These are phyloP conservation scores for Mycena rosella DNA, from an alignment of 768 basidiomycete genomes.

Conservation along the genomic window DNA sequence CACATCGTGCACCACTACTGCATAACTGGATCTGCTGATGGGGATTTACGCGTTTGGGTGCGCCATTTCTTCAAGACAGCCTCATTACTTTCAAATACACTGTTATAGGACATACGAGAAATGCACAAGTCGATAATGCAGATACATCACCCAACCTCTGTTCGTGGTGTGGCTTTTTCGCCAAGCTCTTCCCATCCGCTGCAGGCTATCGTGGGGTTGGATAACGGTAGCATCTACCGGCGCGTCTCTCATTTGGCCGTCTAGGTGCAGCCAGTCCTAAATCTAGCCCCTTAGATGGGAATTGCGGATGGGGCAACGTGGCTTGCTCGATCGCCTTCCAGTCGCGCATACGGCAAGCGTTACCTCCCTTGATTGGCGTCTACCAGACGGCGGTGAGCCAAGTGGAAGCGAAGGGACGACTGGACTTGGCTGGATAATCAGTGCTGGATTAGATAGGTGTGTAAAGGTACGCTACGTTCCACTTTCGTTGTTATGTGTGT, in stretches of 20 bases:
- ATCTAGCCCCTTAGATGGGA: slow-evolving; percentile 69
- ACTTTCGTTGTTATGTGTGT: slow-evolving; percentile 20
- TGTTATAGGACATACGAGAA: slow-evolving; percentile 76
- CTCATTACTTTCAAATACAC: neutral
- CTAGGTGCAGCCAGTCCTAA: neutral
- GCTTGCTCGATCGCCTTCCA: slow-evolving; percentile 76
- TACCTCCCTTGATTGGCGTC: slow-evolving; percentile 81
- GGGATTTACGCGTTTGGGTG: slow-evolving; percentile 86
- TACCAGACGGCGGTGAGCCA: slow-evolving; percentile 40
- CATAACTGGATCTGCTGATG: slow-evolving; percentile 85
- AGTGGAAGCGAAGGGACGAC: slow-evolving; percentile 43
- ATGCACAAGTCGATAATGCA: slow-evolving; percentile 76
- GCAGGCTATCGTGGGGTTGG: slow-evolving; percentile 76
- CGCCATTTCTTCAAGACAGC: slow-evolving; percentile 37
- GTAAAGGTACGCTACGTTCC: slow-evolving; percentile 68
- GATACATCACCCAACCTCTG: slow-evolving; percentile 76
- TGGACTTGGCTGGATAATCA: slow-evolving; percentile 80
- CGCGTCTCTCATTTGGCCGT: slow-evolving; percentile 38
- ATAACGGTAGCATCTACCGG: slow-evolving; percentile 79
- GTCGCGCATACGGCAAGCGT: slow-evolving; percentile 82
- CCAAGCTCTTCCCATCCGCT: slow-evolving; percentile 74
- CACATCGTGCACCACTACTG: slow-evolving; percentile 78
- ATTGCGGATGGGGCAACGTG: slow-evolving; percentile 80
- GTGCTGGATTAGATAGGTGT: slow-evolving; percentile 81
- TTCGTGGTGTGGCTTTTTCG: slow-evolving; percentile 79